These are phyloP conservation scores for Jimgerdemannia lactiflua DNA, from an alignment of 192 early-diverging fungal genomes.

Conservation along the genomic window DNA sequence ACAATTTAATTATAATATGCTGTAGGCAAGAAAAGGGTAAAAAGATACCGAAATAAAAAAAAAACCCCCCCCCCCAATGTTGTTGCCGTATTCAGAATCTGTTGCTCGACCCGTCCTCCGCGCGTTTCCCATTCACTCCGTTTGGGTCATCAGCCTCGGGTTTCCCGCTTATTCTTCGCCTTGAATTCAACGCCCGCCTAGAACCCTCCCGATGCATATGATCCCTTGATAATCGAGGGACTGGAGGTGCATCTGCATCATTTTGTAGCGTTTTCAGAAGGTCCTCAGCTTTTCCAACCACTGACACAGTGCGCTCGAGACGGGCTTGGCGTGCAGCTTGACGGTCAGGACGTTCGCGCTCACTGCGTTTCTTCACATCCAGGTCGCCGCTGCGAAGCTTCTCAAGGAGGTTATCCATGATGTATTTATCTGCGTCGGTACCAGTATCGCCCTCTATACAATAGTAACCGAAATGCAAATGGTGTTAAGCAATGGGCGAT, in stretches of 20 bases:
- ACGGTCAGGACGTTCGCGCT: conserved; percentile 11
- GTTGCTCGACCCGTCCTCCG: background rate
- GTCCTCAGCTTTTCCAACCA: conserved; percentile 37
- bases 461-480: conserved; percentile 7
- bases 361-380: conserved; percentile 37
- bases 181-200: background rate
- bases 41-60: background rate
- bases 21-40: background rate
- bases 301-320: conserved; percentile 27
- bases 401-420: conserved; percentile 77
- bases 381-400: conserved; percentile 67
- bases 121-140: background rate
- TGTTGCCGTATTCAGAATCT: background rate
- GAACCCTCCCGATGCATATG: background rate
- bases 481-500: background rate
- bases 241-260: conserved; percentile 33
- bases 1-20: background rate
- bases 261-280: conserved; percentile 41
- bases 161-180: conserved; percentile 1
- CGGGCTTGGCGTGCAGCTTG: conserved; percentile 16
- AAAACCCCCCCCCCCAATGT: background rate
- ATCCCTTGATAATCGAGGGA: conserved; percentile 1
- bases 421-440: conserved; percentile 62
- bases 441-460: conserved; percentile 20
- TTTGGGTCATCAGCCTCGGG: background rate